Conservation (phyloP, 371 early-diverging fungal genomes). For the Sporodiniella umbellata region DNA sequence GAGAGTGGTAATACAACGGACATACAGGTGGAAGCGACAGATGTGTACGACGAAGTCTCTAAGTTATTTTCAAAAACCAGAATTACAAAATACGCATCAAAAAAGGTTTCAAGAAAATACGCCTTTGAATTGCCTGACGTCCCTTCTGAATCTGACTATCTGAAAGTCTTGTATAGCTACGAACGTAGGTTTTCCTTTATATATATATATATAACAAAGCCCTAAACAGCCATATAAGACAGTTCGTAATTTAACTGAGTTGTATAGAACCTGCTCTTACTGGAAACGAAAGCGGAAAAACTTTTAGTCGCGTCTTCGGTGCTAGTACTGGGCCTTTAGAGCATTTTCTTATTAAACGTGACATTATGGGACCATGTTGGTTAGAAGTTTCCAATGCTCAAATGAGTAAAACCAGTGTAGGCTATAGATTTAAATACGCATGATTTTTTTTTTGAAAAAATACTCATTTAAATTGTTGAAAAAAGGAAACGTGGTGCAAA, state of each 20-base stretch:
- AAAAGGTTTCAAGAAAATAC: constrained; percentile 79
- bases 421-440: neutral
- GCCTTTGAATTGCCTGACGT: constrained; percentile 89
- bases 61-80: constrained; percentile 48
- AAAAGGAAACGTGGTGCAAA: constrained; percentile 82
- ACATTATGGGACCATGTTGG: constrained; percentile 98
- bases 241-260: neutral
- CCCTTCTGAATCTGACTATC: constrained; percentile 78
- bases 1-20: constrained; percentile 54
- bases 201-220: neutral
- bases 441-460: neutral
- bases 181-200: constrained; percentile 35
- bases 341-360: constrained; percentile 86
- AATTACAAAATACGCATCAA: constrained; percentile 59
- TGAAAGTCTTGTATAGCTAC: constrained; percentile 85
- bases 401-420: constrained; percentile 46
- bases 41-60: constrained; percentile 79
- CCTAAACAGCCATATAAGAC: neutral
- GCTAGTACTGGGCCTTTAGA: constrained; percentile 88
- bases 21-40: constrained; percentile 55
- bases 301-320: constrained; percentile 91
- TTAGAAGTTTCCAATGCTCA: constrained; percentile 56
- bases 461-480: constrained; percentile 12
- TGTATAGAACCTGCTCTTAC: constrained; percentile 68
- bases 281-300: constrained; percentile 64